Conservation (phyloP, 164 flowering plant species). For the Magnolia sinica region DNA sequence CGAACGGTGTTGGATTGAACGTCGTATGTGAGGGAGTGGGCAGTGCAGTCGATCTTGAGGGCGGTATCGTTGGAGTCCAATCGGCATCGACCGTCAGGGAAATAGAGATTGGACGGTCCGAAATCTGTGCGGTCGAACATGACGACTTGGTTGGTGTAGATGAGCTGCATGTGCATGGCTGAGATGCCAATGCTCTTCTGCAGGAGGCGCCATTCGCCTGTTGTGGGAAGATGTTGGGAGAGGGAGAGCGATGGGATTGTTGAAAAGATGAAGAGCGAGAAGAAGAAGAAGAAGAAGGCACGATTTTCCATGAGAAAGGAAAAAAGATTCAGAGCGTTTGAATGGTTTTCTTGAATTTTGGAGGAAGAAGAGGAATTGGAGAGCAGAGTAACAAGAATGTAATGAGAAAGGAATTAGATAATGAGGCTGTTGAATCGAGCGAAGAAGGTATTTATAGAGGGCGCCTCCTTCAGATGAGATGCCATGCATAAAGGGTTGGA, state of each 20-base stretch:
- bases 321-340: no score
- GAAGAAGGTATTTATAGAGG: no score
- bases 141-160: conserved; percentile 45
- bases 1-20: conserved; percentile 52
- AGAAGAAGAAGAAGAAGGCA: neutral
- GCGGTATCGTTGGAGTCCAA: conserved; percentile 27
- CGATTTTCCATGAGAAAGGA: no score
- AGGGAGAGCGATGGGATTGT: neutral
- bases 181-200: conserved; percentile 53
- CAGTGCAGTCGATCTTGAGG: conserved; percentile 58
- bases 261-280: neutral
- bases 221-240: neutral
- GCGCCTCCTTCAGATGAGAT: no score
- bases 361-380: no score
- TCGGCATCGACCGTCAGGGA: conserved; percentile 53
- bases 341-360: no score
- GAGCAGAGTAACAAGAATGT: no score
- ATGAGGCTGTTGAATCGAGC: no score
- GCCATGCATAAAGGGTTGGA: no score
- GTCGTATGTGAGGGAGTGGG: conserved; percentile 75
- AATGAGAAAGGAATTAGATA: no score
- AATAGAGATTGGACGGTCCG: conserved; percentile 65
- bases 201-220: conserved; percentile 27
- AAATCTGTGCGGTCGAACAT: conserved; percentile 75
- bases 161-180: conserved; percentile 85